A percentile compares a stretch with the other conserved stretches of the same genome.
Conservation (phyloP, 176 grass and related monocot genomes). For the sorghum (Sorghum bicolor) region DNA sequence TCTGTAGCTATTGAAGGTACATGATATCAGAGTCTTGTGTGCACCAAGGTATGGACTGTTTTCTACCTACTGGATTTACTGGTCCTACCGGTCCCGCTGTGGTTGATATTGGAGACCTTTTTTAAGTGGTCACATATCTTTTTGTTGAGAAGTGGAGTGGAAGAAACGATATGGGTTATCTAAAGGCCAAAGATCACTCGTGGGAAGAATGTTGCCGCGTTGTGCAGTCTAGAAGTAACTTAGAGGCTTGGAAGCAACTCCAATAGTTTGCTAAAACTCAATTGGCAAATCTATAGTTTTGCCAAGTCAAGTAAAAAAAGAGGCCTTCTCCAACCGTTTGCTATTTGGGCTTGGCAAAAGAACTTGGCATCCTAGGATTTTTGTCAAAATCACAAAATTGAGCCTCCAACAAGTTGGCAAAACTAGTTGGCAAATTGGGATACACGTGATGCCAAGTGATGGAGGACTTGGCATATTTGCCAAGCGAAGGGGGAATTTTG, state of each 20-base stretch:
- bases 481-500: no score
- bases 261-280: no score
- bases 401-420: no score
- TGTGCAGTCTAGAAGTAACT: not conserved
- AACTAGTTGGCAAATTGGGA: no score
- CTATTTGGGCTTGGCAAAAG: no score
- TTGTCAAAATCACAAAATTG: no score
- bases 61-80: not conserved
- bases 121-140: not conserved
- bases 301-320: no score
- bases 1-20: not conserved
- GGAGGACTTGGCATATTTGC: no score
- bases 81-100: not conserved
- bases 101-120: not conserved
- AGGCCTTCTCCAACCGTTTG: no score
- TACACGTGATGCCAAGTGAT: no score
- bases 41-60: not conserved
- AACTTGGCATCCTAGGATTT: no score
- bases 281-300: no score
- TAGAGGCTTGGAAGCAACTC: not conserved
- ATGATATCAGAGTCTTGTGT: not conserved
- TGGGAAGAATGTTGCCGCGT: not conserved
- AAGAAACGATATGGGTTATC: not conserved
- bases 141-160: not conserved
- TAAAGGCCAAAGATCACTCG: not conserved